Percentiles rank a stretch among this genome's conserved stretches.
phyloP scores from a whole-genome alignment of 148 eudicot genomes.

The Polygonum maritimum region DNA sequence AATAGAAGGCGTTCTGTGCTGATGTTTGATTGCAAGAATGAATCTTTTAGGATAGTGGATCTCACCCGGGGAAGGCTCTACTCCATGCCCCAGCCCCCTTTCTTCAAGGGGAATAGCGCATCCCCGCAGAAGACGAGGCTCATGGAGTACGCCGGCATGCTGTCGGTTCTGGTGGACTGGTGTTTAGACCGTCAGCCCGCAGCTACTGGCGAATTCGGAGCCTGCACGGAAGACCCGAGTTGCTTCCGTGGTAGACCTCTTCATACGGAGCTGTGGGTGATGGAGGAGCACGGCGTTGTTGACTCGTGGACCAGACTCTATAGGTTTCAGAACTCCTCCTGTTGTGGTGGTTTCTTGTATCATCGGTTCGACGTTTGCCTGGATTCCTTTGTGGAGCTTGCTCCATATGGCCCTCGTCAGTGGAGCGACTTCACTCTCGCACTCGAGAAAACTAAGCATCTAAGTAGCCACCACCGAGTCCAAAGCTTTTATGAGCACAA shows the following conservation, averaged over 20 bases:
- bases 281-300: neutral
- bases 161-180: neutral
- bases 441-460: neutral
- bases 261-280: neutral
- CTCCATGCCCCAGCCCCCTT: too few species aligned
- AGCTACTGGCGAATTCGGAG: neutral
- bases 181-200: neutral
- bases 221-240: neutral
- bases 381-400: neutral
- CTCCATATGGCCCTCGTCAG: neutral
- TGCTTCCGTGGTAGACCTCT: neutral
- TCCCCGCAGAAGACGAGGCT: neutral
- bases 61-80: neutral
- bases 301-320: neutral
- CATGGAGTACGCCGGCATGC: neutral
- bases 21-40: neutral
- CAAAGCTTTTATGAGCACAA: neutral
- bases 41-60: neutral
- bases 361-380: neutral
- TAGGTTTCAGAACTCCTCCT: too few species aligned
- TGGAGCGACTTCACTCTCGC: neutral
- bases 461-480: too few species aligned
- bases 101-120: neutral
- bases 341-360: too few species aligned
- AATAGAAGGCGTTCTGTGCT: neutral